Conservation (phyloP, 139 green algal species). For the Eudorina sp. region DNA sequence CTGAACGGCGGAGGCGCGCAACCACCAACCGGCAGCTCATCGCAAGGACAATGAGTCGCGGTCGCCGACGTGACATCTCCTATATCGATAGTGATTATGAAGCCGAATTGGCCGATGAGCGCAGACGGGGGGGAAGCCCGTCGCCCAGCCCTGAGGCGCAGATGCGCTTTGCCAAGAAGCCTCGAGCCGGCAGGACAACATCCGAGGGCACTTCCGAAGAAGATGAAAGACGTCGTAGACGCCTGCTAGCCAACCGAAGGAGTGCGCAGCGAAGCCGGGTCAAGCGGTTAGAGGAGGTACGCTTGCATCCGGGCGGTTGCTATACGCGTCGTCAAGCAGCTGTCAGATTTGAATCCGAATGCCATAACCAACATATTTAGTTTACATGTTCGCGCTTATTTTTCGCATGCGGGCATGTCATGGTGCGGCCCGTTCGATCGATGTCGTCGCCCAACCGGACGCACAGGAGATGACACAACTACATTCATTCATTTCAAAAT, state of each 20-base stretch:
- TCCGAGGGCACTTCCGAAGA: slow-evolving; percentile 10
- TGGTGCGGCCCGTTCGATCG: too few species aligned
- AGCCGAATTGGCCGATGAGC: background rate
- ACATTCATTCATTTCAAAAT: too few species aligned
- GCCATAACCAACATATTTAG: background rate
- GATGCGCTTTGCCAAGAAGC: slow-evolving; percentile 9
- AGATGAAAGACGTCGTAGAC: slow-evolving; percentile 8
- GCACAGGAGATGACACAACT: too few species aligned
- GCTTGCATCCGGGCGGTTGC: slow-evolving; percentile 22
- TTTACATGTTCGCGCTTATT: too few species aligned
- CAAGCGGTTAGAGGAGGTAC: slow-evolving; percentile 40
- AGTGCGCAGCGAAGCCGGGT: slow-evolving; percentile 34
- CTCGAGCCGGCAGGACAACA: background rate
- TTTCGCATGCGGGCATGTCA: too few species aligned
- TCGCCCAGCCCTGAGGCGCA: background rate
- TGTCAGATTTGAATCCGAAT: background rate
- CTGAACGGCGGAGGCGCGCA: background rate
- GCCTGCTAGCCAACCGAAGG: slow-evolving; percentile 1
- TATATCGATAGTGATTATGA: slow-evolving; percentile 6
- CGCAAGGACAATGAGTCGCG: background rate
- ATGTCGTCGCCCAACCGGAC: background rate
- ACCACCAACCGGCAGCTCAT: slow-evolving; percentile 8
- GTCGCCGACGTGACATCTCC: background rate
- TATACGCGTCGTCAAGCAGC: background rate
- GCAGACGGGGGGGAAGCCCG: background rate